Evolutionary conservation across 768 basidiomycete genomes (phyloP), one percentile per base, ranked within the genome.

Genomic region (Chalciporus pseudorubinellus): DNA sequence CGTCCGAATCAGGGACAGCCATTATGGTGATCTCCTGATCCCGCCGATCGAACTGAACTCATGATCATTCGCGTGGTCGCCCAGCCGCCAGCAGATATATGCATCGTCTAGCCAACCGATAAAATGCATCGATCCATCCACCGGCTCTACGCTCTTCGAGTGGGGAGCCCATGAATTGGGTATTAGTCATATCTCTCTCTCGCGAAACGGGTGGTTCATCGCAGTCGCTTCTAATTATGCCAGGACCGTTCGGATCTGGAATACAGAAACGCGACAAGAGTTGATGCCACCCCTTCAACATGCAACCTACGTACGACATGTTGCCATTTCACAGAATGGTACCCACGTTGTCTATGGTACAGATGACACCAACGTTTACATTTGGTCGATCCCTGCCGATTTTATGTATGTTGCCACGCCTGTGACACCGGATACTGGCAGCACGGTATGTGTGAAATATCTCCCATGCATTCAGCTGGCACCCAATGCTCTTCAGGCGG

Each of bases 181-280:
- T 10, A 52, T 64, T 26, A 41, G 22, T 1, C 47, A 24, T 20
- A 39, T 63, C 13, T 39, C 55, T 13, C 46, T 58, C 22, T 60
- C 59, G 4, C 39, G 8, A 7, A 29, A 58, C 24, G 59, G 57
- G 12, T 24, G 24, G 11, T 33, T 50, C 13, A 44, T 64, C 18
- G 52, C 47, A 3, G 50, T 44, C 3, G 53, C 44, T 14, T 60
- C 58, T 6, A 50, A 44, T 40, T 36, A 21, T 2, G 62, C 53
- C 29, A 44, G 33, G 18, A 60, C 59, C 0, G 51, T 58, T 24
- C 56, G 50, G 14, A 3, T 58, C 22, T 63, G 59, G 62, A 40
- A 28, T 18, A 53, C 34, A 7, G 28, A 13, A 4, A 53, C 56
- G 5, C 47, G 19, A 10, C 18, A 48, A n/a, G 47, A 45, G 19